phyloP scores from a whole-genome alignment of 23 red algal species.

The Pyropia yezoensis region DNA sequence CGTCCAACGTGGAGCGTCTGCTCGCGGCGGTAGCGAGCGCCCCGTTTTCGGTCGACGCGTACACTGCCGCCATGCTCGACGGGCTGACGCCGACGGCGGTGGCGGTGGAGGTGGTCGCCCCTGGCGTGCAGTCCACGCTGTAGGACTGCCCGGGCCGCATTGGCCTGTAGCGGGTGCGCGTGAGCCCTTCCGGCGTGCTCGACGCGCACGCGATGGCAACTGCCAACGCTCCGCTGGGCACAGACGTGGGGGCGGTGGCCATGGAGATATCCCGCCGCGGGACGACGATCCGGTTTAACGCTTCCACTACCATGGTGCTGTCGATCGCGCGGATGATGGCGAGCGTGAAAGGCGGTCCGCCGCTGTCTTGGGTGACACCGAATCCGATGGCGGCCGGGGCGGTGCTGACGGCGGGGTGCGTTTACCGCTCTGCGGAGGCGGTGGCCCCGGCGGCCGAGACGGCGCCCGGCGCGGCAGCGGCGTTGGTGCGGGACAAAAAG shows the following conservation, averaged over 20 bases:
- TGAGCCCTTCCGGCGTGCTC: slow-evolving; percentile 48
- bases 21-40: slow-evolving; percentile 16
- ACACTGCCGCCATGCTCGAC: slow-evolving; percentile 47
- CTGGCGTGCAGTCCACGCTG: slow-evolving; percentile 41
- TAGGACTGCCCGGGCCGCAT: slow-evolving; percentile 54
- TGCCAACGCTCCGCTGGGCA: slow-evolving; percentile 44
- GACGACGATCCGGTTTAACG: slow-evolving; percentile 32
- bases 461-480: too few relatives aligned
- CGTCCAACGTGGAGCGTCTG: slow-evolving; percentile 69
- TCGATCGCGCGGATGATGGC: slow-evolving; percentile 15
- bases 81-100: slow-evolving; percentile 15
- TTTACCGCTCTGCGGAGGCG: too few relatives aligned
- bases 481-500: too few relatives aligned
- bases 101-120: slow-evolving; percentile 43
- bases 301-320: slow-evolving; percentile 17
- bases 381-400: slow-evolving; percentile 13
- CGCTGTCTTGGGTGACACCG: slow-evolving; percentile 36
- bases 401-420: not conserved
- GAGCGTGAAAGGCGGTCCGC: slow-evolving; percentile 10
- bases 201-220: slow-evolving; percentile 56
- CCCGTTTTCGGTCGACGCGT: slow-evolving; percentile 22
- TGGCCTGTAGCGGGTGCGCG: slow-evolving; percentile 49
- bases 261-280: slow-evolving; percentile 50
- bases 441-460: too few relatives aligned
- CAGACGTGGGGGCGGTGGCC: slow-evolving; percentile 3